Evolutionary conservation across 371 early-diverging fungal species (phyloP).

Genomic region (Apophysomyces trapeziformis): DNA sequence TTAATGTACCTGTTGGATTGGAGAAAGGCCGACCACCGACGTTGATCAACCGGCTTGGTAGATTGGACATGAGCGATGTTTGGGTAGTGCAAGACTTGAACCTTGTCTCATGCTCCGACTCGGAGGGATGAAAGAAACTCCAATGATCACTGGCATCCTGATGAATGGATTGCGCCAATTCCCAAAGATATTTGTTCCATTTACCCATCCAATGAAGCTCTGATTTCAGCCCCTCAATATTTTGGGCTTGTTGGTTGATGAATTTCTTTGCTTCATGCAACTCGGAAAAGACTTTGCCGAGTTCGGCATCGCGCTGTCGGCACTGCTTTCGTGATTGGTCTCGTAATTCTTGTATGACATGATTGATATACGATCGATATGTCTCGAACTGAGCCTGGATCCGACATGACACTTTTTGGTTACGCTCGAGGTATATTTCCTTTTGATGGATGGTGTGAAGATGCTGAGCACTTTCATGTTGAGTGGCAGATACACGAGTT

Average conservation of each 20-base stretch:
- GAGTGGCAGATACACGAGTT: constrained; percentile 10
- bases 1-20: background rate
- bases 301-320: constrained; percentile 24
- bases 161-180: constrained; percentile 18
- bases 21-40: background rate
- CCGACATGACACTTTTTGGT: constrained; percentile 1
- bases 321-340: constrained; percentile 19
- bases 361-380: constrained; percentile 22
- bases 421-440: constrained; percentile 9
- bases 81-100: constrained; percentile 5
- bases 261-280: constrained; percentile 44
- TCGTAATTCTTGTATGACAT: constrained; percentile 26
- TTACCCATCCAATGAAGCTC: constrained; percentile 41
- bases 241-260: constrained; percentile 40
- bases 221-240: constrained; percentile 37
- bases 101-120: constrained; percentile 2
- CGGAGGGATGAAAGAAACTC: constrained; percentile 6
- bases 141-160: constrained; percentile 16
- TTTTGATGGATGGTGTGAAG: constrained; percentile 17
- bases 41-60: constrained; percentile 5
- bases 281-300: constrained; percentile 26
- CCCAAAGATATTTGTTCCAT: constrained; percentile 30
- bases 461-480: constrained; percentile 15
- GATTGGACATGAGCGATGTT: constrained; percentile 4
- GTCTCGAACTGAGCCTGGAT: constrained; percentile 29